Base-by-base conservation (phyloP, 345 rosid species). In the Passiflora organensis region DNA sequence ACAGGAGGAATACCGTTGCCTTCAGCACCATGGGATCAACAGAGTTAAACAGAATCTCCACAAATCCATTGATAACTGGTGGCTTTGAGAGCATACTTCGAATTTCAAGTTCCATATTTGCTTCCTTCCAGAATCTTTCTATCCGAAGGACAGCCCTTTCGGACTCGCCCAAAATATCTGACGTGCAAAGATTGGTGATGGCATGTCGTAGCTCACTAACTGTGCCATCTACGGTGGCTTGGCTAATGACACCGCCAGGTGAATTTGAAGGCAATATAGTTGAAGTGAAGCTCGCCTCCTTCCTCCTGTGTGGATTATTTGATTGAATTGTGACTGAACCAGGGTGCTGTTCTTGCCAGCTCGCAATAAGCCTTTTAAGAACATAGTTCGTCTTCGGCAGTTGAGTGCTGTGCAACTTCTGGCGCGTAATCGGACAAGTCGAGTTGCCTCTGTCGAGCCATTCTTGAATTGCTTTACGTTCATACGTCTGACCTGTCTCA, bases 401-500 rank as follows among this genome's bases (percentile, higher is more conserved):
- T 43, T 68, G 81, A 21, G 71, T 76, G 42, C 74, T 76, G 11
- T 63, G 72, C 61, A 85, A 73, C 64, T 56, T 48, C 69, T 85
- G 87, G 22, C 91, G 80, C 1, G 91, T 85, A 51, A 85, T 85
- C 0, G 91, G 91, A 62, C 91, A 85, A 0, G 82, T 78, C 24
- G 82, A 74, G 71, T 78, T 82, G 25, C 91, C 91, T 55, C 87
- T 62, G 32, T 76, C 78, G 1, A 85, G 56, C 91, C 91, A 82
- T 59, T 82, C 91, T 59, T 76, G 78, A 16, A 82, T 82, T 4
- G 91, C 87, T 48, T 32, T 66, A 15, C 91, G 78, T 68, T 85
- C 91, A 12, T 85, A 85, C 0, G 91, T 85, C 82, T 85, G 91
- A 1, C 91, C 91, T 1, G 91, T 85, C 75, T 85, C 91, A 0